Percentiles rank a stretch among this genome's conserved stretches.
Conservation (phyloP, 2,329 filamentous ascomycete genomes). For the Colletotrichum phormii region DNA sequence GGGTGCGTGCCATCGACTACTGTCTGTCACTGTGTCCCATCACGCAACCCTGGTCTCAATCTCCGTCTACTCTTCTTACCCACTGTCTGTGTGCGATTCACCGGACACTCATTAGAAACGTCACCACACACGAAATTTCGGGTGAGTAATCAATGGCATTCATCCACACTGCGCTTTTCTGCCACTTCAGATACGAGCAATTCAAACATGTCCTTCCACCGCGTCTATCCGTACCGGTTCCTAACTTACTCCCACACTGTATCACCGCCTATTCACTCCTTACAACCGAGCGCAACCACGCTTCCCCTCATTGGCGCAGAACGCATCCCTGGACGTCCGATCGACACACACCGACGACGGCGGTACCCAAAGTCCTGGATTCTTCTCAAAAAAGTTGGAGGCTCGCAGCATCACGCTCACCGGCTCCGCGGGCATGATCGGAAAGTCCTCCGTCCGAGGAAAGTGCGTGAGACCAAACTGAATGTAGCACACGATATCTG, state of each 20-base stretch:
- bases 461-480: conserved; percentile 69
- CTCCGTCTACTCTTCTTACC: neutral
- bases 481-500: conserved; percentile 67
- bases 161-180: neutral
- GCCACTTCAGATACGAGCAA: neutral
- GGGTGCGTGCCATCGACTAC: neutral
- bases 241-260: neutral
- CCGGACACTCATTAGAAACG: neutral
- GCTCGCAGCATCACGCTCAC: conserved; percentile 61
- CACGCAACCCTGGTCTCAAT: neutral
- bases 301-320: neutral
- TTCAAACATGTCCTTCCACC: neutral
- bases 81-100: neutral
- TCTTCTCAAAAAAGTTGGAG: conserved; percentile 63
- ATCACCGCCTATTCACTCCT: neutral
- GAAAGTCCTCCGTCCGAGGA: conserved; percentile 67
- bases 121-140: neutral
- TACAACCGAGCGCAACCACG: neutral
- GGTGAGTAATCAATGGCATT: neutral
- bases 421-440: conserved; percentile 69
- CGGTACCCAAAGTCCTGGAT: conserved; percentile 54
- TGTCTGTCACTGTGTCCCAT: neutral
- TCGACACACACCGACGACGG: conserved; percentile 13
- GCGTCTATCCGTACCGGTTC: no score
- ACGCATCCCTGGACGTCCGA: conserved; percentile 1